Percentiles rank a stretch among this genome's conserved stretches.
phyloP scores from a whole-genome alignment of 495 filamentous ascomycete genomes.

The Hamigera avellanea region DNA sequence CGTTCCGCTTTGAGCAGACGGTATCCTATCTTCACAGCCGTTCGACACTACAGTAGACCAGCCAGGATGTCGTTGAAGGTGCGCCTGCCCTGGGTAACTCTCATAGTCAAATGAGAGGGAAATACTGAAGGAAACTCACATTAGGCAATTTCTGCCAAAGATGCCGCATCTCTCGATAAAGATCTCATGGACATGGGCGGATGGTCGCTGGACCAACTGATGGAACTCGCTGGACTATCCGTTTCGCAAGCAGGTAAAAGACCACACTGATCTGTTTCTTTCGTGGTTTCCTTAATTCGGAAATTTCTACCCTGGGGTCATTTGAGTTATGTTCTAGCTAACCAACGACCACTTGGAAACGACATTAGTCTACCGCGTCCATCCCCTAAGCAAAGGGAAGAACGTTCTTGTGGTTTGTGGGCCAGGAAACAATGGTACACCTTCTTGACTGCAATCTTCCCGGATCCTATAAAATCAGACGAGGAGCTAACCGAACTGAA shows the following conservation, averaged over 20 bases:
- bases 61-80: conserved; percentile 33
- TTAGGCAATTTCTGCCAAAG: conserved; percentile 77
- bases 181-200: conserved; percentile 90
- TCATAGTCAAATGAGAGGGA: background rate
- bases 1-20: conserved; percentile 2
- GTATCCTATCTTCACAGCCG: background rate
- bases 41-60: conserved; percentile 19
- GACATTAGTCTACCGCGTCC: conserved; percentile 62
- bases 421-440: conserved; percentile 87
- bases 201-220: conserved; percentile 91
- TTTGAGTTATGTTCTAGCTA: too few relatives aligned
- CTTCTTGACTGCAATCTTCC: conserved; percentile 1
- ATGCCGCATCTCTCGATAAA: conserved; percentile 77
- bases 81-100: background rate
- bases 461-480: background rate
- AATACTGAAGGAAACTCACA: background rate
- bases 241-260: conserved; percentile 80
- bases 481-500: background rate
- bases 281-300: too few relatives aligned
- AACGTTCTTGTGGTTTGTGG: conserved; percentile 82
- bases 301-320: too few relatives aligned
- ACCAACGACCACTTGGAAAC: background rate
- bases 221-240: conserved; percentile 90
- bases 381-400: conserved; percentile 60
- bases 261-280: too few relatives aligned